A percentile compares a stretch with the other conserved stretches of the same genome.
These are phyloP conservation scores for Purpureocillium lavendulum DNA, from an alignment of 2,329 filamentous ascomycete genomes.

Conservation along the genomic window DNA sequence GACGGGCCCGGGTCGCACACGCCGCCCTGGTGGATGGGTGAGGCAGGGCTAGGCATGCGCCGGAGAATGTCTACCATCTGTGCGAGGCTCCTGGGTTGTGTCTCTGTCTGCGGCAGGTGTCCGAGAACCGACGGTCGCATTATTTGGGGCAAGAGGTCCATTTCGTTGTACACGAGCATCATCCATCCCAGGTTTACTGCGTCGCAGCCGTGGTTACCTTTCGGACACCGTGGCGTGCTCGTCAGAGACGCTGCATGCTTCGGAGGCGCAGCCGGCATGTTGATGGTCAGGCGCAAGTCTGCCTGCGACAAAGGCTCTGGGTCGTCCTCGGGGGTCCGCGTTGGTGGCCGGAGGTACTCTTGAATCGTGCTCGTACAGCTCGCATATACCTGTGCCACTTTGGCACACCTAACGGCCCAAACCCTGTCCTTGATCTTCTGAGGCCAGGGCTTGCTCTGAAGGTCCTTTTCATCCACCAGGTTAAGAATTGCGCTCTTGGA, in stretches of 20 bases:
- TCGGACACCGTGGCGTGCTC: constrained; percentile 37
- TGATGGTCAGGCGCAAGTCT: constrained; percentile 12
- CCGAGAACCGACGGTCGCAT: constrained; percentile 21
- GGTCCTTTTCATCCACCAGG: constrained; percentile 31
- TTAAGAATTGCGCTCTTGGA: constrained; percentile 41
- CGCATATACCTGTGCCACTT: constrained; percentile 40
- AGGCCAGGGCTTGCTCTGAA: constrained; percentile 37
- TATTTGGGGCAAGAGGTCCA: constrained; percentile 33
- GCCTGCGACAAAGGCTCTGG: constrained; percentile 10
- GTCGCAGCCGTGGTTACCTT: constrained; percentile 41
- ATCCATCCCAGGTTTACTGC: constrained; percentile 45
- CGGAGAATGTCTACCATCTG: constrained; percentile 36
- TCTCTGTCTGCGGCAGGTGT: constrained; percentile 13
- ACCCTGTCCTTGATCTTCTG: constrained; percentile 37
- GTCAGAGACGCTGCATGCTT: constrained; percentile 18
- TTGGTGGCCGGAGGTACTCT: constrained; percentile 32
- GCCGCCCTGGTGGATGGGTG: constrained; percentile 28
- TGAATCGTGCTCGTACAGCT: constrained; percentile 34
- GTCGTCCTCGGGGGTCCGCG: constrained; percentile 10
- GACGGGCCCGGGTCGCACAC: constrained; percentile 41
- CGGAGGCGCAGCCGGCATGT: constrained; percentile 8
- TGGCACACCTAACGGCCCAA: constrained; percentile 37
- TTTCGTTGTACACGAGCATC: constrained; percentile 41
- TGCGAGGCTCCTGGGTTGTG: constrained; percentile 30
- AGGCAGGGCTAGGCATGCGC: constrained; percentile 33